Evolutionary conservation across 31 red algal species (phyloP), one percentile per base, ranked within the genome.

Genomic region (Asparagopsis taxiformis): DNA sequence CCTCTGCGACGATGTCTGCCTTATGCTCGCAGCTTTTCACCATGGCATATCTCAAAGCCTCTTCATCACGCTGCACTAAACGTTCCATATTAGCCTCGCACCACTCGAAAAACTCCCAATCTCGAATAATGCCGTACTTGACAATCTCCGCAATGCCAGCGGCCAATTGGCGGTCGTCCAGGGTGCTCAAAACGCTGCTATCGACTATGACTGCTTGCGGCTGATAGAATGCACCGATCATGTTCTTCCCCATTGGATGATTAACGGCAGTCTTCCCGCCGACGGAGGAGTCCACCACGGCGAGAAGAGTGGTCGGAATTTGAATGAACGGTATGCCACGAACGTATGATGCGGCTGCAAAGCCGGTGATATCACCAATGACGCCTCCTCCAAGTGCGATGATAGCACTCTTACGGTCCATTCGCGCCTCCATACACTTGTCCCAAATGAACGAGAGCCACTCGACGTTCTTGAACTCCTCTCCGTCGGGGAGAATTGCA

Each of bases 191-290:
- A 24, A 85, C 73, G 2, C 55, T 79, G 39, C 31, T 55, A 59
- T 94, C 90, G 57, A 94, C 86, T 15, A 98, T 66, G 46, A 94
- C 90, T 11, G 95, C 90, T 17, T 85, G 36, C 24, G 95, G 95
- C 65, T 94, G 85, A 50, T 98, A 91, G 48, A 98, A 91, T 17
- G 85, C 69, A 37, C 95, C 95, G 32, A 98, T 93, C 85, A 98
- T 87, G 57, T 98, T 98, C 73, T 98, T 98, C 1, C 79, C 85
- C 53, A 67, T 56, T 21, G 80, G 90, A 36, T 90, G 85, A 70
- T 98, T 94, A 29, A 98, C 73, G 38, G 70, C 95, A n/a, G 85
- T 93, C 67, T 98, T 98, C 32, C 95, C 95, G 22, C 95, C 95
- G 25, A 98, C 86, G 33, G 90, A 75, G 33, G 90, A 86, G 60